These are phyloP conservation scores for Aspergillus chevalieri DNA, from an alignment of 2,329 filamentous ascomycete genomes.

Conservation along the genomic window DNA sequence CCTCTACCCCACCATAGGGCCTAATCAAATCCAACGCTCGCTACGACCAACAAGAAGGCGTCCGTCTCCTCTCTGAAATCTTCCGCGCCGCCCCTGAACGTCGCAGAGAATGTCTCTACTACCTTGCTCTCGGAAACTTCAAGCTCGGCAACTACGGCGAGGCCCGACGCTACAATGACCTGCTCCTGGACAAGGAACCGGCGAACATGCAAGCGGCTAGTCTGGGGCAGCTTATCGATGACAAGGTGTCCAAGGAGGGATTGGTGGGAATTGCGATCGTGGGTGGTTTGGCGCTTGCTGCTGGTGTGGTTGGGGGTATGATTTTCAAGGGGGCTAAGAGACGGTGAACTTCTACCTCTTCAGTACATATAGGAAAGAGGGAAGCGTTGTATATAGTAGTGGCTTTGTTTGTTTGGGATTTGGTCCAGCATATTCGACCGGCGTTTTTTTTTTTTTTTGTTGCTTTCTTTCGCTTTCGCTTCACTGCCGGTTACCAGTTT, in stretches of 20 bases:
- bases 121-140: conserved; percentile 94
- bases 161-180: conserved; percentile 88
- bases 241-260: conserved; percentile 92
- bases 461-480: too few relatives aligned
- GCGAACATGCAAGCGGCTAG: conserved; percentile 86
- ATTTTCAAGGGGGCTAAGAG: conserved; percentile 69
- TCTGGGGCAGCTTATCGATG: conserved; percentile 81
- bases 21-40: conserved; percentile 87
- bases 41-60: conserved; percentile 85
- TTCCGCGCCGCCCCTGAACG: conserved; percentile 90
- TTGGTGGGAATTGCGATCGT: conserved; percentile 91
- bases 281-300: conserved; percentile 84
- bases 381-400: too few relatives aligned
- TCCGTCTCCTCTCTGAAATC: conserved; percentile 90
- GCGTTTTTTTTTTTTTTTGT: too few relatives aligned
- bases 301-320: conserved; percentile 85
- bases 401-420: too few relatives aligned
- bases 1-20: conserved; percentile 51
- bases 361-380: too few relatives aligned
- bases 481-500: too few relatives aligned
- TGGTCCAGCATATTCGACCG: too few relatives aligned
- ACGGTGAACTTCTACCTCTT: conserved; percentile 37
- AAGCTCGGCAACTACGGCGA: conserved; percentile 97
- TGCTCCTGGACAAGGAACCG: conserved; percentile 83
- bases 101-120: conserved; percentile 95